phyloP scores from a whole-genome alignment of 768 basidiomycete species.

The Lentinula boryana region DNA sequence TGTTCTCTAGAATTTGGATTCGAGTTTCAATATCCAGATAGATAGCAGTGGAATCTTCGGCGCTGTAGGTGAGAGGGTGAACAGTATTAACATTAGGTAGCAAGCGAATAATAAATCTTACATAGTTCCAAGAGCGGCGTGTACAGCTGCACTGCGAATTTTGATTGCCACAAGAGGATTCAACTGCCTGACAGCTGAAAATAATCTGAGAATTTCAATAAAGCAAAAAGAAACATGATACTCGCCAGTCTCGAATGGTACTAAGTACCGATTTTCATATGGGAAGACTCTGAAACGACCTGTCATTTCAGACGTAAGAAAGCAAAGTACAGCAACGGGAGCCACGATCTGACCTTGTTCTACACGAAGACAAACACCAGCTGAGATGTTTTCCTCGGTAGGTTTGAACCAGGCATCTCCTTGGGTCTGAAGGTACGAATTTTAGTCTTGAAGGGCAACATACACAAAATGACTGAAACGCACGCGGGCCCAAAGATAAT shows the following conservation, averaged over 20 bases:
- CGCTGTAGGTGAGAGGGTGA: constrained; percentile 25
- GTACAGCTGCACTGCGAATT: constrained; percentile 70
- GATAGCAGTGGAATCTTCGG: constrained; percentile 54
- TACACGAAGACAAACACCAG: constrained; percentile 72
- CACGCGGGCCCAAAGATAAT: constrained; percentile 74
- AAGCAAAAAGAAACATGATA: no score
- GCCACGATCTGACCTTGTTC: constrained; percentile 32
- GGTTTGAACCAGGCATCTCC: constrained; percentile 86
- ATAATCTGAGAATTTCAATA: neutral
- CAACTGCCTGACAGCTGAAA: constrained; percentile 53
- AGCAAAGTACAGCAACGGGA: neutral
- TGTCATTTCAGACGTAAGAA: neutral
- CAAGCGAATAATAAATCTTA: constrained; percentile 27
- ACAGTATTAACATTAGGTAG: constrained; percentile 3
- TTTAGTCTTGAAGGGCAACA: neutral
- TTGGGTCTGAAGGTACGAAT: constrained; percentile 46
- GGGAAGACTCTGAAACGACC: constrained; percentile 73
- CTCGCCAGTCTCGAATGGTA: constrained; percentile 62
- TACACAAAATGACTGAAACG: constrained; percentile 13
- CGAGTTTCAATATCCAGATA: constrained; percentile 77
- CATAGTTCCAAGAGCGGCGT: constrained; percentile 70
- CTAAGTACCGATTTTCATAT: constrained; percentile 76
- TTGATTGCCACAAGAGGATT: constrained; percentile 87
- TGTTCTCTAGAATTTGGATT: constrained; percentile 78
- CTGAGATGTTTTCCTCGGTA: constrained; percentile 73